Evolutionary conservation across 2,329 filamentous ascomycete species (phyloP).

Genomic region (Hansfordia pulvinata): DNA sequence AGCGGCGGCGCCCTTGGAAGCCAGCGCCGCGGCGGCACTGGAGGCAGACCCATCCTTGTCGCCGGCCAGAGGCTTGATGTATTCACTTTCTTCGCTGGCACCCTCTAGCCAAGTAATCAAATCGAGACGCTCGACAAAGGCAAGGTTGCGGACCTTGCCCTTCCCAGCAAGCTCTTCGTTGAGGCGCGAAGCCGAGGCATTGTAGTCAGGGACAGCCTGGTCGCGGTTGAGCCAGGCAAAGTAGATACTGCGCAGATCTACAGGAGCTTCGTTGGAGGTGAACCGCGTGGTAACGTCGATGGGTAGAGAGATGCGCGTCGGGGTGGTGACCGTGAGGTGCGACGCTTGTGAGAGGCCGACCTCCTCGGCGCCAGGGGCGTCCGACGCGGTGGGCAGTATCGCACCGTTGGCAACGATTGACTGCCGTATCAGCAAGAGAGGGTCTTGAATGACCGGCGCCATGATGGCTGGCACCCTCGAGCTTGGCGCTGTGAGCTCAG

Average conservation of each 20-base stretch:
- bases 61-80: conserved; percentile 71
- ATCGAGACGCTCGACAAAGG: conserved; percentile 84
- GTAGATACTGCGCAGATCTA: conserved; percentile 88
- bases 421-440: conserved; percentile 71
- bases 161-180: conserved; percentile 61
- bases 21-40: conserved; percentile 22
- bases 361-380: conserved; percentile 47
- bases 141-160: conserved; percentile 70
- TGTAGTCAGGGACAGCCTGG: conserved; percentile 80
- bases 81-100: conserved; percentile 80
- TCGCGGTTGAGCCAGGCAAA: conserved; percentile 95
- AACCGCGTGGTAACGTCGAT: conserved; percentile 74
- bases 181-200: conserved; percentile 65
- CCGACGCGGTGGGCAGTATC: conserved; percentile 61
- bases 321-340: conserved; percentile 59
- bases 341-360: conserved; percentile 62
- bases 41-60: conserved; percentile 38
- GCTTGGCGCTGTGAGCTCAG: no score
- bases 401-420: conserved; percentile 59
- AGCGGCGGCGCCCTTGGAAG: conserved; percentile 22
- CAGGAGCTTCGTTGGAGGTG: conserved; percentile 57
- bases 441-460: conserved; percentile 53
- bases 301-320: conserved; percentile 46
- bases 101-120: conserved; percentile 89
- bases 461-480: no score